Evolutionary conservation across 1,139 yeast genomes (phyloP), one percentile per base, ranked within the genome.

Genomic region (Geotrichum restrictum): DNA sequence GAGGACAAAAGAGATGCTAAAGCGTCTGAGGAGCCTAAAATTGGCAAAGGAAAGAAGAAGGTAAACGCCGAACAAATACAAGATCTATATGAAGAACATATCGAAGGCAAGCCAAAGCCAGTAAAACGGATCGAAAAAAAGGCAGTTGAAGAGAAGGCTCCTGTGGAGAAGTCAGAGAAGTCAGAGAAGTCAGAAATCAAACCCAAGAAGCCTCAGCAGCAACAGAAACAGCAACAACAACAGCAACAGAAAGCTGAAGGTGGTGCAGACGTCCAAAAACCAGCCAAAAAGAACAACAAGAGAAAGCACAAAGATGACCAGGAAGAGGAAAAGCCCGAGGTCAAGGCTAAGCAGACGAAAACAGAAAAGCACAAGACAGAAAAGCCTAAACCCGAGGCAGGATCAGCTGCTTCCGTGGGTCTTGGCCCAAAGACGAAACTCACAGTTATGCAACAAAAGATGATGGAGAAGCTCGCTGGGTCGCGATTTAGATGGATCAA

Each of bases 401-500:
- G 34, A 6, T 31, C 52, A n/a, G 45, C 49, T 22, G 59, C 63
- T 11, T 55, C 57, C 19, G 37, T 51, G 3, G 54, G 54, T 19
- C 29, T 51, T 8, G 52, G 62, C 10, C 42, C 46, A 36, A 57
- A 56, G 36, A 60, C 74, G 1, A 83, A 84, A 54, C 73, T 93
- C 50, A 91, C 98, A 0, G 96, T 97, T 14, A 73, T 94, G 59
- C 98, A 94, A 68, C 88, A 86, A 63, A 94, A 93, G 66, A 93
- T 93, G 98, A 81, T 88, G 83, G 89, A 88, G 48, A 93, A 93
- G 68, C 77, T 93, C 45, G 82, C 95, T 1, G 99, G 98, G 0
- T 89, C 98, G 0, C 74, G 98, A 62, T 93, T 93, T 71, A 78
- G 99, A 68, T 93, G 98, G 98, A 94, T 93, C 65, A 93, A 93